Percentiles rank a stretch among this genome's conserved stretches.
phyloP scores from a whole-genome alignment of 2,329 filamentous ascomycete species.

The Corinectria fuckeliana region DNA sequence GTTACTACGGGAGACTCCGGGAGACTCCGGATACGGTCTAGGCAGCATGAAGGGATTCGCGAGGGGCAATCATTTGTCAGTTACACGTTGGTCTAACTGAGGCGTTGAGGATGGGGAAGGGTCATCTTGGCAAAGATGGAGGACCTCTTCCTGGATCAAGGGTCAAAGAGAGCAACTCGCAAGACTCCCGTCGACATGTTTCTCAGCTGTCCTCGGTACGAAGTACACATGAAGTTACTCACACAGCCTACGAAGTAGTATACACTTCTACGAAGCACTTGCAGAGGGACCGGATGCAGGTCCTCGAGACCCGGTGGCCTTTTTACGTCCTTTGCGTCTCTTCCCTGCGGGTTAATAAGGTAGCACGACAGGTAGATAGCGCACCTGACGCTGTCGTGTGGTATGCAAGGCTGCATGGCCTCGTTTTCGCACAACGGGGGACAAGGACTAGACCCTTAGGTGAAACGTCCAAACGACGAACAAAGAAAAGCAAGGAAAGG shows the following conservation, averaged over 20 bases:
- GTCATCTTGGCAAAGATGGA: constrained; percentile 4
- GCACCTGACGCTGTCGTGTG: constrained; percentile 31
- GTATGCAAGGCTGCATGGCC: constrained; percentile 25
- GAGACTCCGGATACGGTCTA: background rate
- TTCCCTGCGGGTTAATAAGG: constrained; percentile 1
- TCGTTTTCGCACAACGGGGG: constrained; percentile 26
- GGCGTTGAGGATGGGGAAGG: constrained; percentile 8
- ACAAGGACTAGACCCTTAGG: background rate
- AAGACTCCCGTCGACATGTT: background rate
- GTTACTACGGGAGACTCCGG: background rate
- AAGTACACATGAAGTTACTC: background rate
- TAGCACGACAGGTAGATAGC: constrained; percentile 32
- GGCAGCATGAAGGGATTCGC: background rate
- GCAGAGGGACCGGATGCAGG: too few relatives aligned
- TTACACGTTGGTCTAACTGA: constrained; percentile 2
- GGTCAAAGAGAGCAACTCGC: background rate
- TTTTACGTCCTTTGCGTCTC: background rate
- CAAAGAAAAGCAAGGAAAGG: background rate
- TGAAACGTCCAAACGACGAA: background rate
- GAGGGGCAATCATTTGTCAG: background rate
- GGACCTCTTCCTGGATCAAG: background rate
- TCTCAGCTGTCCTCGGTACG: background rate
- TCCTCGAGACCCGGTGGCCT: too few relatives aligned
- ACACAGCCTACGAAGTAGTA: background rate
- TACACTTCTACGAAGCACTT: background rate